phyloP scores from a whole-genome alignment of 2,329 filamentous ascomycete species.

The Trichoderma gracile region DNA sequence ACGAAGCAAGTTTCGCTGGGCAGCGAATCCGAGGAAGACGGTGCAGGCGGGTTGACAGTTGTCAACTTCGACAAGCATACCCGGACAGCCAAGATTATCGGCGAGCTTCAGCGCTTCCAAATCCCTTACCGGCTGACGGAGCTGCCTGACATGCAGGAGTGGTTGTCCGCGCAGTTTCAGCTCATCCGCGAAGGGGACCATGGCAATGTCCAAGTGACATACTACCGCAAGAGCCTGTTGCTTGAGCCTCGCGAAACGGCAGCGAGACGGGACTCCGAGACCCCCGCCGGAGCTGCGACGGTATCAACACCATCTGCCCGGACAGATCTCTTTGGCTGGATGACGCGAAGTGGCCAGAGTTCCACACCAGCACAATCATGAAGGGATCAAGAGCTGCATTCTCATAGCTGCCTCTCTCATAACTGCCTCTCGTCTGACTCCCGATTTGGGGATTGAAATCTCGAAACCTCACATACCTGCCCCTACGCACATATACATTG shows the following conservation, averaged over 20 bases:
- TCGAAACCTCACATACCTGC: conserved; percentile 13
- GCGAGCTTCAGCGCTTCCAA: conserved; percentile 93
- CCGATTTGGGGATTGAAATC: conserved; percentile 5
- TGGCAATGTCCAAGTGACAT: conserved; percentile 59
- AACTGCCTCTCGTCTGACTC: not conserved
- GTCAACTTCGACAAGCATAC: conserved; percentile 99
- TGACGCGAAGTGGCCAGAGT: conserved; percentile 44
- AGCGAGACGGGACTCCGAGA: conserved; percentile 39
- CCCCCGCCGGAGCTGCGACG: conserved; percentile 36
- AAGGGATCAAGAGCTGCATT: not conserved
- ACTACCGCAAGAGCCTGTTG: conserved; percentile 80
- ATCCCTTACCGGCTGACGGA: conserved; percentile 84
- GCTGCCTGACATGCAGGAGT: conserved; percentile 86
- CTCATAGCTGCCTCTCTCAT: not conserved
- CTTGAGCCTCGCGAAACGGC: conserved; percentile 71
- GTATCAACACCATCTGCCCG: conserved; percentile 37
- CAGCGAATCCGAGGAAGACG: conserved; percentile 57
- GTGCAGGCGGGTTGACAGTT: conserved; percentile 68
- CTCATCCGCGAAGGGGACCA: conserved; percentile 66
- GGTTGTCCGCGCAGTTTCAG: conserved; percentile 80
- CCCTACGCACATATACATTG: conserved; percentile 36
- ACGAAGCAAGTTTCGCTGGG: conserved; percentile 68
- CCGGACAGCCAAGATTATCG: conserved; percentile 92
- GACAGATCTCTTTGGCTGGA: conserved; percentile 53
- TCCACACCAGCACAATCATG: conserved; percentile 30